Evolutionary conservation across 2,329 filamentous ascomycete species (phyloP), one percentile per base, ranked within the genome.

Genomic region (Aspergillus melleus): DNA sequence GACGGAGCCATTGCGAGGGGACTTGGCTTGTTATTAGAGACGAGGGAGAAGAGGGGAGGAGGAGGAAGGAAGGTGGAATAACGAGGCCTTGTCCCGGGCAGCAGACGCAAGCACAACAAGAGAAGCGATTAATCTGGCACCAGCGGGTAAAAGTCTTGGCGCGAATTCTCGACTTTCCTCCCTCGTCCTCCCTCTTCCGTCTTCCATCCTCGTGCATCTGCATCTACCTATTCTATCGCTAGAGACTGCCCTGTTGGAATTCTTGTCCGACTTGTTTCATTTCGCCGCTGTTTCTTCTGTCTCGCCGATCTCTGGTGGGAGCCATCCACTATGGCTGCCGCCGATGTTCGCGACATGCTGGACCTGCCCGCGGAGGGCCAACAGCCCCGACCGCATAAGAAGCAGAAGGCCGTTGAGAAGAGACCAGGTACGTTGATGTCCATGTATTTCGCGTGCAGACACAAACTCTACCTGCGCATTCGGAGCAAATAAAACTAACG

Each of bases 281-380:
- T n/a, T 32, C n/a, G 16, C 58, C 52, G 39, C 30, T 16, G 30
- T 22, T 47, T 49, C 2, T 8, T 26, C 39, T 49, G 10, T 26
- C 36, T 14, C 30, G 14, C 24, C 12, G 29, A 14, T 14, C 29
- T 10, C n/a, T 32, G 42, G 19, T 16, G 46, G 42, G 36, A 46
- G 39, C 16, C 49, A 65, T 29, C 24, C 70, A 81, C 70, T 64
- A 91, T 91, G 88, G 83, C 88, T 62, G 89, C 89, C 64, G 85
- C 88, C 75, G 92, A 96, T 82, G 86, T 96, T 68, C 91, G 90
- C 79, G 92, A 96, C 75, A 91, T 96, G 73, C 87, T 96, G 72
- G 91, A 93, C 76, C 82, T 96, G 73, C 88, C 89, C 66, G 80
- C 79, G 53, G 80, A 87, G 67, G 88, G 87, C 66, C 75, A 79